A percentile compares a stretch with the other conserved stretches of the same genome.
phyloP scores from a whole-genome alignment of 768 basidiomycete genomes.

The Kwoniella newhampshirensis region DNA sequence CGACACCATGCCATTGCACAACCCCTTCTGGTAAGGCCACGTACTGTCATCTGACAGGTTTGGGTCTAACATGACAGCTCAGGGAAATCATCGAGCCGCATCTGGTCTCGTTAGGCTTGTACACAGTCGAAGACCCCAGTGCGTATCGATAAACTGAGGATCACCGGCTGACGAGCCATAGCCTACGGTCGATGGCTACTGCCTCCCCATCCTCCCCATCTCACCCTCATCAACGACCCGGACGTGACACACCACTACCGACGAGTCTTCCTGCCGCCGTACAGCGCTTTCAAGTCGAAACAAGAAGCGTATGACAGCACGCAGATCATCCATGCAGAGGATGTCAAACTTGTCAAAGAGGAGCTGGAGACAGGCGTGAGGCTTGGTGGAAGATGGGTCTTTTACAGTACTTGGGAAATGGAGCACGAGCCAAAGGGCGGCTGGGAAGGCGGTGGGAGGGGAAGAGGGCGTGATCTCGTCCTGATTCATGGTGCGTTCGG shows the following conservation, averaged over 20 bases:
- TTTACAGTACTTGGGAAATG: constrained; percentile 53
- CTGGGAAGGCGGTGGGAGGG: constrained; percentile 48
- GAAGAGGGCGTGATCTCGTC: constrained; percentile 49
- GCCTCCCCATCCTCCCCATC: constrained; percentile 46
- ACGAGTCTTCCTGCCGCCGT: constrained; percentile 48
- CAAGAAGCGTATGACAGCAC: constrained; percentile 41
- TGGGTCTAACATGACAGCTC: neutral
- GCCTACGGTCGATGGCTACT: constrained; percentile 53
- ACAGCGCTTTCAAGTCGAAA: constrained; percentile 19
- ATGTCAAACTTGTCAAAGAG: constrained; percentile 43
- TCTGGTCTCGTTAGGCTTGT: constrained; percentile 41
- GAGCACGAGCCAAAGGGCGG: constrained; percentile 31
- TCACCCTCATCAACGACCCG: constrained; percentile 39
- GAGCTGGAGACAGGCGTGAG: constrained; percentile 41
- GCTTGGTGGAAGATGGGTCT: constrained; percentile 50
- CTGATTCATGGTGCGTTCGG: constrained; percentile 52
- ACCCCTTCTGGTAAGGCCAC: constrained; percentile 36
- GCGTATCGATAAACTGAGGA: constrained; percentile 2
- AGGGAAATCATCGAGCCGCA: constrained; percentile 52
- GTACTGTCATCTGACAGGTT: neutral
- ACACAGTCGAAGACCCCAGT: constrained; percentile 51
- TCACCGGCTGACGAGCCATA: constrained; percentile 13
- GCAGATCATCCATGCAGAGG: constrained; percentile 46
- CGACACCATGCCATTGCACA: constrained; percentile 30
- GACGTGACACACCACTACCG: constrained; percentile 38